These are phyloP conservation scores for Dothiorella sarmentorum DNA, from an alignment of 2,329 filamentous ascomycete species.

Conservation along the genomic window DNA sequence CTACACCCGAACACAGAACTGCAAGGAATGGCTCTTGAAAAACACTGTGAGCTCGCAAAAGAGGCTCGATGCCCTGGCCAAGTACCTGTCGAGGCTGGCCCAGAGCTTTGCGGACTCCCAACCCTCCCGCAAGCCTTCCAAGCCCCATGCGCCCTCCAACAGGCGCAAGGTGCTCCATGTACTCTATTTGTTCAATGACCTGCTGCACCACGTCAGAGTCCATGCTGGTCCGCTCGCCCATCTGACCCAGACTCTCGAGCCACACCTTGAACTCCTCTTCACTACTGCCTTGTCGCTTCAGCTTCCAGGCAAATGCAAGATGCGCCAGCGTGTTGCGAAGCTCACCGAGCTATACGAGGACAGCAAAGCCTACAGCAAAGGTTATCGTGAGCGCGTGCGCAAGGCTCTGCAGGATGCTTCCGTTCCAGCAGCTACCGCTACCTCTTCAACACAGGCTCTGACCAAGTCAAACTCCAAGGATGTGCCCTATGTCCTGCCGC, in stretches of 20 bases:
- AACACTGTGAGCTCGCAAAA: slow-evolving; percentile 66
- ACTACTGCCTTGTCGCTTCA: slow-evolving; percentile 51
- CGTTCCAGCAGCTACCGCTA: slow-evolving; percentile 21
- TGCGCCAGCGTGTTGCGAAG: slow-evolving; percentile 60
- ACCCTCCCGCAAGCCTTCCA: slow-evolving; percentile 20
- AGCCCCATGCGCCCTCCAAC: slow-evolving; percentile 47
- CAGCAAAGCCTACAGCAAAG: slow-evolving; percentile 57
- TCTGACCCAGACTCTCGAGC: slow-evolving; percentile 57
- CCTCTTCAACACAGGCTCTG: slow-evolving; percentile 28
- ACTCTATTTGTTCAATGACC: slow-evolving; percentile 74
- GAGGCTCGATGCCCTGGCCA: slow-evolving; percentile 66
- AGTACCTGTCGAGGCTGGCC: slow-evolving; percentile 70
- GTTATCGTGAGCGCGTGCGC: slow-evolving; percentile 57
- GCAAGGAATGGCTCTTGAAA: slow-evolving; percentile 79
- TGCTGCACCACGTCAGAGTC: slow-evolving; percentile 52
- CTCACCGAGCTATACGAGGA: slow-evolving; percentile 70
- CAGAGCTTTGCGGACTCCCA: slow-evolving; percentile 46
- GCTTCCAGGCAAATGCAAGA: slow-evolving; percentile 61
- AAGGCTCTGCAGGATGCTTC: slow-evolving; percentile 51
- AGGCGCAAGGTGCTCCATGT: slow-evolving; percentile 71
- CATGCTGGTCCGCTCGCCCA: background rate
- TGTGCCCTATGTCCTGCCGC: slow-evolving; percentile 67
- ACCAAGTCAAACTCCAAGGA: slow-evolving; percentile 45
- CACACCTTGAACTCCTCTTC: slow-evolving; percentile 60
- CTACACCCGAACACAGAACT: slow-evolving; percentile 58